A percentile compares a stretch with the other conserved stretches of the same genome.
Conservation (phyloP, 169 alveolate genomes). For the Plasmodium vinckei region DNA sequence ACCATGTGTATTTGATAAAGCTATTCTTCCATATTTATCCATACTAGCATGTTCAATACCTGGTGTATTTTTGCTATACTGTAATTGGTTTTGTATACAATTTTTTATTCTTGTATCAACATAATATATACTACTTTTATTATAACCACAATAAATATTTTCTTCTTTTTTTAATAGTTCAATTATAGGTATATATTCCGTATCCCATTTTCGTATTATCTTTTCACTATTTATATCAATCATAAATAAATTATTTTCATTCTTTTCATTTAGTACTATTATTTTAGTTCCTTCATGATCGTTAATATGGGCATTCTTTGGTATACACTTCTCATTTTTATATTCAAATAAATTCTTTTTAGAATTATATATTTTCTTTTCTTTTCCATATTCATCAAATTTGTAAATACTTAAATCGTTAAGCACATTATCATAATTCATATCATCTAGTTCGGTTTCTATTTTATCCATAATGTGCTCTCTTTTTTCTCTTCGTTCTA, state of each 20-base stretch:
- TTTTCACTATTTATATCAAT: slow-evolving; percentile 43
- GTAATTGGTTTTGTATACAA: slow-evolving; percentile 42
- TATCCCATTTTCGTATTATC: slow-evolving; percentile 34
- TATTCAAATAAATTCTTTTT: slow-evolving; percentile 3
- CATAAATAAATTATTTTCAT: slow-evolving; percentile 56
- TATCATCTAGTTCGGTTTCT: not conserved
- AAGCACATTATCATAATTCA: slow-evolving; percentile 21
- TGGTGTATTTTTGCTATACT: slow-evolving; percentile 39
- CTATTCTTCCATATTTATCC: slow-evolving; percentile 59
- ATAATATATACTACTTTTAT: slow-evolving; percentile 25
- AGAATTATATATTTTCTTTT: slow-evolving; percentile 22
- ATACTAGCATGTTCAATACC: slow-evolving; percentile 58
- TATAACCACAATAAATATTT: slow-evolving; percentile 53
- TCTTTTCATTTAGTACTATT: slow-evolving; percentile 31
- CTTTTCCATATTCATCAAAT: slow-evolving; percentile 57
- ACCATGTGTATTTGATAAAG: slow-evolving; percentile 16
- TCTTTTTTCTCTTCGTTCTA: not conserved
- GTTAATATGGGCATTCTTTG: slow-evolving; percentile 31
- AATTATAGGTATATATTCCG: slow-evolving; percentile 28
- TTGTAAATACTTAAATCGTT: slow-evolving; percentile 35
- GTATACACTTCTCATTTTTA: slow-evolving; percentile 59
- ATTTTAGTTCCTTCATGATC: slow-evolving; percentile 39
- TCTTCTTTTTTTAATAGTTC: slow-evolving; percentile 42
- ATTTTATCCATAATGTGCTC: not conserved
- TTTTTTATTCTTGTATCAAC: slow-evolving; percentile 48